These are phyloP conservation scores for Monosporozyma yasuniensis DNA, from an alignment of 805 yeast genomes.

Conservation along the genomic window DNA sequence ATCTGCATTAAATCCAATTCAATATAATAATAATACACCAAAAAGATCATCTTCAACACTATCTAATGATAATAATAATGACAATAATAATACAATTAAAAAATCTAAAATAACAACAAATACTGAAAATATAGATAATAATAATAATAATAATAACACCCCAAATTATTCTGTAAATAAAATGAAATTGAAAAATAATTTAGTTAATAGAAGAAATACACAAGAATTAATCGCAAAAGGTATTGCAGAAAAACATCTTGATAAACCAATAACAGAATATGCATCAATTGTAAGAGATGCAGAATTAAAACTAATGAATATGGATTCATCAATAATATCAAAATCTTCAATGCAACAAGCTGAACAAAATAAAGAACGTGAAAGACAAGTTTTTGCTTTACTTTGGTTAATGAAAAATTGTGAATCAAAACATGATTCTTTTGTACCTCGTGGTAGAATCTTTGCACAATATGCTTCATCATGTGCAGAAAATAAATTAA, in stretches of 20 bases:
- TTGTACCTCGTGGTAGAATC: slow-evolving; percentile 57
- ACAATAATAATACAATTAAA: slow-evolving; percentile 4
- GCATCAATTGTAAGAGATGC: slow-evolving; percentile 38
- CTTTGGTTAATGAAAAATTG: slow-evolving; percentile 68
- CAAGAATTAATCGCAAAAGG: slow-evolving; percentile 25
- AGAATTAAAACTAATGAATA: slow-evolving; percentile 30
- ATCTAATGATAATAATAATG: neutral
- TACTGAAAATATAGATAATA: neutral
- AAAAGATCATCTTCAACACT: neutral
- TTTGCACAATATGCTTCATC: slow-evolving; percentile 55
- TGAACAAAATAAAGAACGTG: slow-evolving; percentile 42
- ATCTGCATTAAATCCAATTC: slow-evolving; percentile 3
- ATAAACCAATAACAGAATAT: slow-evolving; percentile 35
- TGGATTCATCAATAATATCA: slow-evolving; percentile 24
- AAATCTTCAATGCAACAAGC: slow-evolving; percentile 24
- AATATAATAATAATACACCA: neutral
- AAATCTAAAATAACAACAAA: neutral
- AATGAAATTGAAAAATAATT: slow-evolving; percentile 5
- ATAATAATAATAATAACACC: neutral
- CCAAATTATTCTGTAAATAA: neutral
- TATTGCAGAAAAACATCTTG: slow-evolving; percentile 24
- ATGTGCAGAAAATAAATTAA: slow-evolving; percentile 46
- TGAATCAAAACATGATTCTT: slow-evolving; percentile 39
- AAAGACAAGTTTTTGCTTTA: slow-evolving; percentile 73
- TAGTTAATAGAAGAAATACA: slow-evolving; percentile 9